phyloP scores from a whole-genome alignment of 345 rosid species.

The Hibiscus tridactylites region DNA sequence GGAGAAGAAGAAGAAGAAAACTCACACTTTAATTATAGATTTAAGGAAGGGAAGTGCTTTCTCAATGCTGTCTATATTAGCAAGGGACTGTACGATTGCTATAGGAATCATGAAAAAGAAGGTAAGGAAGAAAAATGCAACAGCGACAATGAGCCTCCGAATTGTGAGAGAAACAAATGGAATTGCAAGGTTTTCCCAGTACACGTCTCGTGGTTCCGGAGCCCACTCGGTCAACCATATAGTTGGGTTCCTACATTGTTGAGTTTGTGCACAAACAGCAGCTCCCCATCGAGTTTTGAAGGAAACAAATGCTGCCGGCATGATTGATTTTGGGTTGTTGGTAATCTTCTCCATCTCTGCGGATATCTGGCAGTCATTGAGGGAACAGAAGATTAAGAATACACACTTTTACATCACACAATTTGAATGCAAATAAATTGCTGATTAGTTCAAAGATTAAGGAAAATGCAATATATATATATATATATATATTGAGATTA shows the following conservation, averaged over 20 bases:
- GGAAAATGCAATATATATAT: background rate
- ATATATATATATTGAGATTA: background rate
- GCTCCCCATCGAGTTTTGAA: constrained; percentile 91
- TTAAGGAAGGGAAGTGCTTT: constrained; percentile 75
- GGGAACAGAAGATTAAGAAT: background rate
- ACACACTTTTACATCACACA: background rate
- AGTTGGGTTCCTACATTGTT: constrained; percentile 81
- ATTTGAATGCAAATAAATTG: background rate
- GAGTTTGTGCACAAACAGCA: constrained; percentile 93
- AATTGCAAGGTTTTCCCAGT: constrained; percentile 80
- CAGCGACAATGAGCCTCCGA: constrained; percentile 56
- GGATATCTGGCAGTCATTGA: constrained; percentile 42
- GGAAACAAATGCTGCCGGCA: constrained; percentile 86
- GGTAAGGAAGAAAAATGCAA: constrained; percentile 81
- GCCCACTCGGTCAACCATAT: constrained; percentile 96
- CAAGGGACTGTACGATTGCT: constrained; percentile 81
- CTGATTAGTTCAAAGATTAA: background rate
- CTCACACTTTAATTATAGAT: constrained; percentile 72
- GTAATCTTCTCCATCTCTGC: constrained; percentile 49
- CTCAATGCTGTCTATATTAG: constrained; percentile 88
- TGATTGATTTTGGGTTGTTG: constrained; percentile 41
- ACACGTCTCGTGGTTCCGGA: constrained; percentile 82
- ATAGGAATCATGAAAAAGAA: constrained; percentile 97
- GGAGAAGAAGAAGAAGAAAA: constrained; percentile 1
- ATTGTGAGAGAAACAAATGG: constrained; percentile 79